Evolutionary conservation across 257 asterid species (phyloP).

Genomic region (Solanum gandarillasii): DNA sequence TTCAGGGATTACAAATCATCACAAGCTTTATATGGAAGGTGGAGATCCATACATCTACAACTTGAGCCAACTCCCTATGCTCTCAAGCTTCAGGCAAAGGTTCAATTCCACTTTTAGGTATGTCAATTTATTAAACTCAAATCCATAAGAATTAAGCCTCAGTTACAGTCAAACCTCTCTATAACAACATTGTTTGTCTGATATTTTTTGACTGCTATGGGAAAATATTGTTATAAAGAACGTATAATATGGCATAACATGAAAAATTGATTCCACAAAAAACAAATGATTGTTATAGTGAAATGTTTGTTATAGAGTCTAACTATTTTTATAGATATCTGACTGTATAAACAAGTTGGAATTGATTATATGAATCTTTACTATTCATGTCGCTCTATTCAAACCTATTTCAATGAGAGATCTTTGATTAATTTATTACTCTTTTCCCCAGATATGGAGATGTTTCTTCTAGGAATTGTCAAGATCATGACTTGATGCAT

Average conservation of each 20-base stretch:
- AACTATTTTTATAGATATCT: background rate
- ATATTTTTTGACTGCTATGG: background rate
- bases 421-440: background rate
- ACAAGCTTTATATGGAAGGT: slow-evolving; percentile 37
- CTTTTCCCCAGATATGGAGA: slow-evolving; percentile 35
- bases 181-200: background rate
- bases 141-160: background rate
- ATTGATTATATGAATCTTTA: background rate
- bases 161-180: background rate
- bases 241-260: background rate
- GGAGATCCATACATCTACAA: slow-evolving; percentile 49
- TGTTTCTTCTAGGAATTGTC: slow-evolving; percentile 11
- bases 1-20: slow-evolving; percentile 32
- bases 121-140: background rate
- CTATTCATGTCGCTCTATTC: background rate
- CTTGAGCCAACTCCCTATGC: slow-evolving; percentile 51
- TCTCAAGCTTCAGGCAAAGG: slow-evolving; percentile 7
- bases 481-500: slow-evolving; percentile 29
- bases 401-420: background rate
- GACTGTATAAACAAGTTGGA: background rate
- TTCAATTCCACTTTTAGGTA: slow-evolving; percentile 37
- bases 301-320: background rate
- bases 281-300: background rate
- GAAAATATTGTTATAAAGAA: too few species aligned
- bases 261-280: background rate